phyloP scores from a whole-genome alignment of 2,329 filamentous ascomycete species.

The Pseudogymnoascus sp. region DNA sequence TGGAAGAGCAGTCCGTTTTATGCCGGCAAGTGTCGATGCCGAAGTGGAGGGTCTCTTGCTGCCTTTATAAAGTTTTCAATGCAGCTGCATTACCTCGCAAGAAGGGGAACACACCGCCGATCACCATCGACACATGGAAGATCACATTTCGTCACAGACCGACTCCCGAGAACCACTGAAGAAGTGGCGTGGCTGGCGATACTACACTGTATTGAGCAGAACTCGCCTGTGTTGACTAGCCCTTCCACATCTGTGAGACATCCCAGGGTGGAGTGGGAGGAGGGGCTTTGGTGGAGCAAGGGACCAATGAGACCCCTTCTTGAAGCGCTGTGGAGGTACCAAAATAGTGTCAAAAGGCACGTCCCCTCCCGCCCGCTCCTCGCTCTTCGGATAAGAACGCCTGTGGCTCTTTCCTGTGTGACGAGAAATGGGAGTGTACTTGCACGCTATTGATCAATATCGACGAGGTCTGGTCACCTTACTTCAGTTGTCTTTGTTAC shows the following conservation, averaged over 20 bases:
- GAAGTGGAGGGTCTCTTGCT: not conserved
- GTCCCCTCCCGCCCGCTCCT: constrained; percentile 1
- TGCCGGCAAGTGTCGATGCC: not conserved
- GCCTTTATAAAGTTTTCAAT: not conserved
- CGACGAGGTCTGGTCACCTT: not conserved
- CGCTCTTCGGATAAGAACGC: not conserved
- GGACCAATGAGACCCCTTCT: not conserved
- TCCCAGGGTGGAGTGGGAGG: not conserved
- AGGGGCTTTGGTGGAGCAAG: not conserved
- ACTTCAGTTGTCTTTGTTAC: too few species aligned
- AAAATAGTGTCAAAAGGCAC: constrained; percentile 6
- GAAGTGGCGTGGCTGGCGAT: constrained; percentile 4
- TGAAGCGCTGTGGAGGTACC: constrained; percentile 1
- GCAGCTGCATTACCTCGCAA: not conserved
- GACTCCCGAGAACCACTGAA: not conserved
- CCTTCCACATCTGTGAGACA: not conserved
- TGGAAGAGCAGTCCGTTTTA: not conserved
- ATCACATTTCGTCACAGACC: not conserved
- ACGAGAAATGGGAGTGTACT: not conserved
- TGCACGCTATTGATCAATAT: not conserved
- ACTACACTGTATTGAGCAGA: not conserved
- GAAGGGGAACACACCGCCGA: not conserved
- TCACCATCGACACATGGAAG: not conserved
- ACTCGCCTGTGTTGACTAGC: not conserved
- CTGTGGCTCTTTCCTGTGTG: not conserved